Base-by-base conservation (phyloP, 331 rosid genomes). In the Cydonia oblonga region DNA sequence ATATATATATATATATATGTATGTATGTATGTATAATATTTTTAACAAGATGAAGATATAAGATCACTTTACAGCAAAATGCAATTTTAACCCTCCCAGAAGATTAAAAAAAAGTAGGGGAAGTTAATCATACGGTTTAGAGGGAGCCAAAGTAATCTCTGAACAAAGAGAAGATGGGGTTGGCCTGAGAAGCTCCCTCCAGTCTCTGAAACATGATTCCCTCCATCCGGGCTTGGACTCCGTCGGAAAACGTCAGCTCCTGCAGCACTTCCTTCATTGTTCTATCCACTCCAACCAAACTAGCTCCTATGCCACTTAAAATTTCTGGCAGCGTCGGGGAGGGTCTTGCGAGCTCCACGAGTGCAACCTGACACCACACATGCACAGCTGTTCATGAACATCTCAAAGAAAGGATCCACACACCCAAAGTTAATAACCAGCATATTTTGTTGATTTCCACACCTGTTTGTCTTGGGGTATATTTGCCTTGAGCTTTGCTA, bases 151-250 rank as follows among this genome's bases (percentile, higher is more conserved):
- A 85, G 80, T 84, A 86, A 75, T 90, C 92, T 78, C 85, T 89
- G 20, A 90, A 81, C 72, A 90, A 75, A 76, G 81, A 53, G 57
- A 93, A 78, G 28, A 93, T 82, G 70, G 90, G 93, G 71, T 93
- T 93, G 32, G 81, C 77, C 65, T 68, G 72, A 62, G 92, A 77
- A 86, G 77, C 67, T 72, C 87, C 98, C 75, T 87, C 98, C 78
- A 89, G 73, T 69, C 80, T 87, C 72, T 84, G 88, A 76, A 93
- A 86, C 86, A 86, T 70, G 76, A 89, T 89, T 71, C 98, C 97
- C 15, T 93, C 98, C 91, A 91, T 88, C 70, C 96, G 84, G 66
- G 98, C 96, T 86, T 93, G 98, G 79, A 93, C 96, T 67, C 96
- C 97, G 4, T 81, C 91, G 1, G 88, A 78, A 76, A 87, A 76